Conservation (phyloP, 2,329 filamentous ascomycete species). For the Trichoderma pleuroti region DNA sequence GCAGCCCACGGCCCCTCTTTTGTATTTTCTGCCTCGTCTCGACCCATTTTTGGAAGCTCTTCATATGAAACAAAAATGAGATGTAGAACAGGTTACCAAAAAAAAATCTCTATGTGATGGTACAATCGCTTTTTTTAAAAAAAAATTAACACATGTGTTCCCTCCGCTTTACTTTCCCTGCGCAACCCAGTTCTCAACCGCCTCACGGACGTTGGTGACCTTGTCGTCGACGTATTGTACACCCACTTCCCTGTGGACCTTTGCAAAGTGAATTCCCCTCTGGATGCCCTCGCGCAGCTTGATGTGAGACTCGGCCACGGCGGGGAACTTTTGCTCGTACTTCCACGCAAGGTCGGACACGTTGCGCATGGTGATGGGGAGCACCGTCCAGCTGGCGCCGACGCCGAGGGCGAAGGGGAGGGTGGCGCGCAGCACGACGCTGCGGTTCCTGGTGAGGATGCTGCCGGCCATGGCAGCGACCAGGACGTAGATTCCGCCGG, state of each 20-base stretch:
- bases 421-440: conserved; percentile 72
- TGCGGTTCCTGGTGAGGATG: conserved; percentile 85
- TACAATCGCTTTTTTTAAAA: conserved; percentile 36
- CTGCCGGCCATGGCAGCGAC: conserved; percentile 93
- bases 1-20: neutral
- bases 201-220: conserved; percentile 70
- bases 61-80: conserved; percentile 8
- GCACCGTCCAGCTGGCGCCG: conserved; percentile 75
- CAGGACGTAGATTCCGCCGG: conserved; percentile 85
- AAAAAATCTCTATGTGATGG: conserved; percentile 37
- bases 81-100: conserved; percentile 23
- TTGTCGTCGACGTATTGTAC: conserved; percentile 74
- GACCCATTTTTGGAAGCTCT: neutral
- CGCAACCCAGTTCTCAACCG: conserved; percentile 83
- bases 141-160: neutral
- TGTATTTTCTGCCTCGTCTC: neutral
- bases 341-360: conserved; percentile 82
- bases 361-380: conserved; percentile 89
- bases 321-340: conserved; percentile 87
- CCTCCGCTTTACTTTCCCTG: conserved; percentile 77
- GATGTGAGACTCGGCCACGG: conserved; percentile 76
- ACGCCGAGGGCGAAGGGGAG: conserved; percentile 78
- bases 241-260: conserved; percentile 68
- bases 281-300: conserved; percentile 64
- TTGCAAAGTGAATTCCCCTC: conserved; percentile 68